Conservation (phyloP, 305 asterid species). For the Nicotiana rustica region DNA sequence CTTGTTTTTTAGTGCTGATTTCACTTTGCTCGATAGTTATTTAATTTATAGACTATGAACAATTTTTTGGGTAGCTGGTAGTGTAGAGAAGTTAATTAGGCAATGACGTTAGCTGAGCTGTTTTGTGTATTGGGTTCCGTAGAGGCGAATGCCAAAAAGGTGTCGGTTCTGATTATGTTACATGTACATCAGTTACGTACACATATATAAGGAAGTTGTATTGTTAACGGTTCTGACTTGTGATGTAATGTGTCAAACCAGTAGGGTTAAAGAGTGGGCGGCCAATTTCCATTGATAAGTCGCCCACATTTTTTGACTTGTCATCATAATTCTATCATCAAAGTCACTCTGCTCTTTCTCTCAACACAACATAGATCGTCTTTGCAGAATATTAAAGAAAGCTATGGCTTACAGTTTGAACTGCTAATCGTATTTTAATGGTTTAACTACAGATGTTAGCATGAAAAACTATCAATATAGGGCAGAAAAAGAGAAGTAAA, state of each 20-base stretch:
- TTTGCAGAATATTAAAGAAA: neutral
- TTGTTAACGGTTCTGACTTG: neutral
- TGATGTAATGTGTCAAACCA: neutral
- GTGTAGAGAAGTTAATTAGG: neutral
- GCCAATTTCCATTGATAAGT: neutral
- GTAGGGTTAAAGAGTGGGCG: neutral
- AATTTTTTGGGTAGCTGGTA: too few relatives aligned
- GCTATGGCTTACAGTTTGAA: neutral
- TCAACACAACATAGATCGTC: neutral
- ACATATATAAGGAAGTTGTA: neutral
- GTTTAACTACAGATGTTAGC: neutral
- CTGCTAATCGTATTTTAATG: neutral
- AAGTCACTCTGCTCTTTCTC: neutral
- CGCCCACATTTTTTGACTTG: conserved; percentile 16
- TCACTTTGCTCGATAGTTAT: too few relatives aligned
- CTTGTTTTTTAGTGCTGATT: too few relatives aligned
- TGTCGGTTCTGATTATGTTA: conserved; percentile 43
- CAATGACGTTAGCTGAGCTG: conserved; percentile 1
- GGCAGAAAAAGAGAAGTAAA: neutral
- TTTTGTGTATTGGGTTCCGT: conserved; percentile 2
- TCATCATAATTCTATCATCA: neutral
- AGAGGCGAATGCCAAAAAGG: conserved; percentile 39
- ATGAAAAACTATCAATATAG: neutral
- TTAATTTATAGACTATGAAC: too few relatives aligned
- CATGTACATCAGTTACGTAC: conserved; percentile 9